These are phyloP conservation scores for Coemansia sp. DNA, from an alignment of 192 early-diverging fungal species.

Conservation along the genomic window DNA sequence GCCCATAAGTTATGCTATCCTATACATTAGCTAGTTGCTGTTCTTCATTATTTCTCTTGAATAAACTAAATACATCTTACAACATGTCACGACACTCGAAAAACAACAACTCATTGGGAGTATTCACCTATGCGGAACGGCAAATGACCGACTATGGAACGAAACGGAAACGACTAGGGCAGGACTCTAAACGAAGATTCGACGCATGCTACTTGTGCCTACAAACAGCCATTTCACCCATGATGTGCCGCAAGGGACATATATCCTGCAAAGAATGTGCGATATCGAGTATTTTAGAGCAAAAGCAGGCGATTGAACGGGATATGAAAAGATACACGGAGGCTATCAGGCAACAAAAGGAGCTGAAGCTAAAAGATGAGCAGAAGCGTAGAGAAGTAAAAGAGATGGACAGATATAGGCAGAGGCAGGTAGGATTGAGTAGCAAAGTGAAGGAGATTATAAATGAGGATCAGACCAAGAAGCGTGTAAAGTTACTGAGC, in stretches of 20 bases:
- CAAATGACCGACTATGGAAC: conserved; percentile 88
- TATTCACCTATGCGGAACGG: conserved; percentile 89
- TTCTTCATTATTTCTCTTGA: no score
- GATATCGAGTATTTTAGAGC: conserved; percentile 75
- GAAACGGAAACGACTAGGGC: conserved; percentile 72
- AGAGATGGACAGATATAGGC: conserved; percentile 11
- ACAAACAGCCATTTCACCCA: conserved; percentile 22
- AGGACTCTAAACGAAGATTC: conserved; percentile 77
- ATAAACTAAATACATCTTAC: neutral
- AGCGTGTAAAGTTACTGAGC: no score
- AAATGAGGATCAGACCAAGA: neutral
- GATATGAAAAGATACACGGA: conserved; percentile 52
- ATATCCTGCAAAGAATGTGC: conserved; percentile 89
- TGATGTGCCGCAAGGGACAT: conserved; percentile 59
- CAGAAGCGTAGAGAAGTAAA: neutral
- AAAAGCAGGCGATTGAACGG: conserved; percentile 71
- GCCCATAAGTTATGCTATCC: no score
- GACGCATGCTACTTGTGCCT: conserved; percentile 89
- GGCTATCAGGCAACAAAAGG: conserved; percentile 21
- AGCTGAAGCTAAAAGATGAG: neutral
- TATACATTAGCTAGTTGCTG: no score
- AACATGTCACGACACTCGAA: conserved; percentile 85
- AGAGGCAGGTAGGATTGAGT: conserved; percentile 21
- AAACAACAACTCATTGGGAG: conserved; percentile 85
- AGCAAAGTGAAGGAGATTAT: neutral